Conservation (phyloP, 1,284 basidiomycete species). For the Sutorius eximius region DNA sequence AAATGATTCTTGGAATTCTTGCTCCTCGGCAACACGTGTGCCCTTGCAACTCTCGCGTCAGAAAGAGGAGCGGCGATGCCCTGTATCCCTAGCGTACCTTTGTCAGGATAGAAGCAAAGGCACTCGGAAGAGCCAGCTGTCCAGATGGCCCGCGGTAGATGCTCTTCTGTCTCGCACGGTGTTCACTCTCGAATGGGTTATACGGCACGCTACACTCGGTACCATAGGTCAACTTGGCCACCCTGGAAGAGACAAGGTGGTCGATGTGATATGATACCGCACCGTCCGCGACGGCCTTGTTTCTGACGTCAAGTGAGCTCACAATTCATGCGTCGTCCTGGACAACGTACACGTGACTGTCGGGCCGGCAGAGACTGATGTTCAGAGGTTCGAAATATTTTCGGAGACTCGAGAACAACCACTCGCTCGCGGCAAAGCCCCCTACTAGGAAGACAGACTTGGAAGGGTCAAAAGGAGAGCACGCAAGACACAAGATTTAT, state of each 20-base stretch:
- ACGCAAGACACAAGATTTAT: neutral
- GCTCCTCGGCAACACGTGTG: slow-evolving; percentile 33
- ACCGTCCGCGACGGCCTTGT: slow-evolving; percentile 58
- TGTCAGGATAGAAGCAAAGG: slow-evolving; percentile 33
- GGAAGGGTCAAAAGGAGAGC: neutral
- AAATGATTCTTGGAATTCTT: slow-evolving; percentile 34
- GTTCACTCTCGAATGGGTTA: slow-evolving; percentile 35
- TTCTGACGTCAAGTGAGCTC: slow-evolving; percentile 36
- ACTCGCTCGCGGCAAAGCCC: slow-evolving; percentile 54
- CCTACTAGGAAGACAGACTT: slow-evolving; percentile 43
- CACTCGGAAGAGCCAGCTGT: slow-evolving; percentile 22
- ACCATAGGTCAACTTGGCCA: slow-evolving; percentile 49
- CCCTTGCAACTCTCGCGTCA: slow-evolving; percentile 25
- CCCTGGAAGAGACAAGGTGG: slow-evolving; percentile 46
- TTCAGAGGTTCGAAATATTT: slow-evolving; percentile 31
- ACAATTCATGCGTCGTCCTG: neutral
- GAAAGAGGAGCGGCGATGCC: neutral
- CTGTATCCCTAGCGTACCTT: slow-evolving; percentile 23
- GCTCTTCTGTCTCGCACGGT: slow-evolving; percentile 30
- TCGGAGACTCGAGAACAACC: slow-evolving; percentile 43
- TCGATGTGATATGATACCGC: slow-evolving; percentile 54
- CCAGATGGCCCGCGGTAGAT: slow-evolving; percentile 26
- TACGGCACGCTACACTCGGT: slow-evolving; percentile 32
- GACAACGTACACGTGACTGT: slow-evolving; percentile 40
- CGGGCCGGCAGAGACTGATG: slow-evolving; percentile 38